Evolutionary conservation across 1,139 yeast genomes (phyloP).

Genomic region (Blastobotrys persicus): DNA sequence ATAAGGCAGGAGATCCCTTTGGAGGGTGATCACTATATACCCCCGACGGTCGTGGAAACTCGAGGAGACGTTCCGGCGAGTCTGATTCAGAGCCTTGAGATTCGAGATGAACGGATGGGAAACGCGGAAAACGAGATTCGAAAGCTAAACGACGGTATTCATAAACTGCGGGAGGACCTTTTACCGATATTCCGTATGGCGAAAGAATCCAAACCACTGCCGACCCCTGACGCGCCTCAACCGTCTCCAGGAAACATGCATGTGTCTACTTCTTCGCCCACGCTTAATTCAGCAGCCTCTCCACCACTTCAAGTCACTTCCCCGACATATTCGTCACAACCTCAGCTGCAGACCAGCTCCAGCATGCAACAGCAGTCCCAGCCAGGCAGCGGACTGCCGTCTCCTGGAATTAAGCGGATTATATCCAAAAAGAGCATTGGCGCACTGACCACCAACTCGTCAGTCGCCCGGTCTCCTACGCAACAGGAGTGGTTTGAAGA

Average conservation of each 20-base stretch:
- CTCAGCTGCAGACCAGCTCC: slow-evolving; percentile 13
- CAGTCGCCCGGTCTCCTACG: slow-evolving; percentile 3
- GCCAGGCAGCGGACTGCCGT: slow-evolving; percentile 1
- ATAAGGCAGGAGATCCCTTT: slow-evolving; percentile 31
- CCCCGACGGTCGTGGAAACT: slow-evolving; percentile 27
- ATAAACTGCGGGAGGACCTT: slow-evolving; percentile 41
- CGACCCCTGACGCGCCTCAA: slow-evolving; percentile 39
- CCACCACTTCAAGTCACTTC: slow-evolving; percentile 13
- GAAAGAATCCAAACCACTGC: slow-evolving; percentile 44
- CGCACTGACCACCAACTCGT: slow-evolving; percentile 9
- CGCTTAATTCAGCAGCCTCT: slow-evolving; percentile 13
- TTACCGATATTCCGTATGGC: slow-evolving; percentile 40
- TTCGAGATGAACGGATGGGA: slow-evolving; percentile 38
- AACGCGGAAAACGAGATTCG: slow-evolving; percentile 38
- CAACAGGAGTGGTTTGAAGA: slow-evolving; percentile 7
- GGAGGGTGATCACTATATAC: slow-evolving; percentile 35
- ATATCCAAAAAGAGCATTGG: slow-evolving; percentile 14
- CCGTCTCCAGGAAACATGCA: slow-evolving; percentile 11
- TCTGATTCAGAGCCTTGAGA: slow-evolving; percentile 29
- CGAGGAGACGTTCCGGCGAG: slow-evolving; percentile 10
- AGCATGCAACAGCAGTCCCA: slow-evolving; percentile 12
- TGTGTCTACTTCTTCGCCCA: slow-evolving; percentile 4
- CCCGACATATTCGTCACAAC: slow-evolving; percentile 10
- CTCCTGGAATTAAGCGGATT: slow-evolving; percentile 13
- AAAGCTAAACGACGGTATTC: slow-evolving; percentile 34